phyloP scores from a whole-genome alignment of 345 rosid genomes.

The Populus simonii region DNA sequence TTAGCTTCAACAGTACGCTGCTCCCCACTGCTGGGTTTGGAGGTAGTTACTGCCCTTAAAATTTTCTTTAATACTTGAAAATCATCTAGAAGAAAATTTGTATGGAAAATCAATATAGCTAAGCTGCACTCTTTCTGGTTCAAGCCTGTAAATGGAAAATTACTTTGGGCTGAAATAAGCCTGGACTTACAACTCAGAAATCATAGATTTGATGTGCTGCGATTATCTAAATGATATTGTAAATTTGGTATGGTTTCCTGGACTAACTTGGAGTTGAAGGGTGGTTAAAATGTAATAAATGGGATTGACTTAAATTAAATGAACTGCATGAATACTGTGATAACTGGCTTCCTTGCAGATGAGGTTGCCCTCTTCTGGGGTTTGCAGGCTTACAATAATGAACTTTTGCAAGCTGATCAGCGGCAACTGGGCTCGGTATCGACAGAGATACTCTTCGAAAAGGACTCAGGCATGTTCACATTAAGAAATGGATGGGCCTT shows the following conservation, averaged over 20 bases:
- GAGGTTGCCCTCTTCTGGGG: slow-evolving; percentile 61
- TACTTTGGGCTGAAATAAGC: background rate
- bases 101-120: background rate
- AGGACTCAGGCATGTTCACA: slow-evolving; percentile 41
- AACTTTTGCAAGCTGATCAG: slow-evolving; percentile 29
- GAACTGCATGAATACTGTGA: too few species aligned
- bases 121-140: background rate
- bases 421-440: slow-evolving; percentile 34
- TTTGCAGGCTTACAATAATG: slow-evolving; percentile 33
- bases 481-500: slow-evolving; percentile 56
- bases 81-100: background rate
- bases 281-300: background rate
- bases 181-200: background rate
- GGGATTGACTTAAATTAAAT: too few species aligned
- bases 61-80: background rate
- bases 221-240: too few species aligned
- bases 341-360: slow-evolving; percentile 32
- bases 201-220: background rate
- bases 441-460: slow-evolving; percentile 44
- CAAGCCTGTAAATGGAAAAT: too few species aligned
- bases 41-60: slow-evolving; percentile 23
- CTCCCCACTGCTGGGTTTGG: slow-evolving; percentile 42
- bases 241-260: background rate
- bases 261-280: background rate
- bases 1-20: slow-evolving; percentile 49